Evolutionary conservation across 2,329 filamentous ascomycete species (phyloP), one percentile per base, ranked within the genome.

Genomic region (Metarhizium robertsii): DNA sequence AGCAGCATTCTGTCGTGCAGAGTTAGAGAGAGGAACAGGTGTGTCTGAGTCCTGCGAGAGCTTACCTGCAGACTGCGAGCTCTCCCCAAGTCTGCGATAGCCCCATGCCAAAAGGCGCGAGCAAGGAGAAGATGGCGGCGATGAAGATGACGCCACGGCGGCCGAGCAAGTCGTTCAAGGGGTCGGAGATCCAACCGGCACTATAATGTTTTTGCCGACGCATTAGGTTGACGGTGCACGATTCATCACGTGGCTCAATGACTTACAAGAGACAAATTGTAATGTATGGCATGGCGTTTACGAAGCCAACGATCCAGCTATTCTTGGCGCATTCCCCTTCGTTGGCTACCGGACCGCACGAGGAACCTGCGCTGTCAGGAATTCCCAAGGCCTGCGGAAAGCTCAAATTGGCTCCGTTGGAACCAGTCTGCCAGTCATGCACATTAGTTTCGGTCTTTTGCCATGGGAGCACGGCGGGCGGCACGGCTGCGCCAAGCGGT

Each of bases 141-240:
- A 85, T 66, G 64, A 86, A 87, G 58, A 87, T 87, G 49, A 81
- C 79, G 11, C 83, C 81, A 53, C 83, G 79, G 43, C 84, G 81
- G 42, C 83, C 84, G 32, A 83, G 61, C 11, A 69, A 69, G 45
- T 79, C 70, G 62, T 87, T 87, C 13, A 82, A 61, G 1, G 83
- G 83, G 54, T 86, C 83, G 0, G 82, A 83, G 6, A 84, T 69
- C 83, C 82, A 85, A 56, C 78, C 77, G 25, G 79, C 80, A 61
- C 75, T 77, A 50, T 34, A 13, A 14, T 16, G 38, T n/a, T 40
- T 40, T 13, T 40, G 8, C 7, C 32, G 32, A 54, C 53, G 55
- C 25, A 51, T 58, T 6, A 56, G 52, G 25, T 25, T 1, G 25
- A 25, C 25, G 25, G 3, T 4, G 25, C 25, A 4, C 25, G 0